These are phyloP conservation scores for Acanthamoeba quina DNA, from an alignment of 208 protist genomes.

Conservation along the genomic window DNA sequence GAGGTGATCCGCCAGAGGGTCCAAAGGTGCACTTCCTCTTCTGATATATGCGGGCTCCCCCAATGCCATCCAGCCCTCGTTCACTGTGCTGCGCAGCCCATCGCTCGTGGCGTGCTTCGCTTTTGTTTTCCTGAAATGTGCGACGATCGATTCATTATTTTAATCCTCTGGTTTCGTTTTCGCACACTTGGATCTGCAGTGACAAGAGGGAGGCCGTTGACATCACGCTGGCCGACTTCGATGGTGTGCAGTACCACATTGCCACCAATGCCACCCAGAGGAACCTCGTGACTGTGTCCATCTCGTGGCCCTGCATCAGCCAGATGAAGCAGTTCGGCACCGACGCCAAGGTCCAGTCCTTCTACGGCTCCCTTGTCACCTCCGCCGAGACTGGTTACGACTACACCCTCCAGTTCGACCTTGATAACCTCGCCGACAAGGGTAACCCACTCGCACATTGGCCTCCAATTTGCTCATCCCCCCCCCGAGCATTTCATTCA, in stretches of 20 bases:
- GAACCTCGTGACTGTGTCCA: slow-evolving; percentile 81
- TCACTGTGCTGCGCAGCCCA: too few species aligned
- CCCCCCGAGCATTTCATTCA: neutral
- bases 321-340: slow-evolving; percentile 78
- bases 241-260: slow-evolving; percentile 86
- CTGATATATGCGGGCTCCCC: too few species aligned
- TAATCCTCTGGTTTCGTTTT: neutral
- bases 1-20: slow-evolving; percentile 60
- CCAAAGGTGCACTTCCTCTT: neutral
- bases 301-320: slow-evolving; percentile 73
- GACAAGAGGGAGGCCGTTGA: slow-evolving; percentile 76
- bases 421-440: slow-evolving; percentile 58
- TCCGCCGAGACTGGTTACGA: slow-evolving; percentile 77
- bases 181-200: neutral
- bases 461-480: neutral
- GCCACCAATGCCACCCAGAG: slow-evolving; percentile 6
- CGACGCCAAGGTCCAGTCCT: slow-evolving; percentile 50
- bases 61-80: too few species aligned
- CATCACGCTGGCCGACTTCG: slow-evolving; percentile 85
- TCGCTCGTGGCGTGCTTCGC: too few species aligned
- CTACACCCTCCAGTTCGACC: slow-evolving; percentile 72
- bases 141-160: neutral
- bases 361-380: slow-evolving; percentile 80
- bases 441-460: neutral
- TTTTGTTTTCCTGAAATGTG: too few species aligned